Evolutionary conservation across 495 filamentous ascomycete genomes (phyloP).

Genomic region (Saxispiralis lemnorum): DNA sequence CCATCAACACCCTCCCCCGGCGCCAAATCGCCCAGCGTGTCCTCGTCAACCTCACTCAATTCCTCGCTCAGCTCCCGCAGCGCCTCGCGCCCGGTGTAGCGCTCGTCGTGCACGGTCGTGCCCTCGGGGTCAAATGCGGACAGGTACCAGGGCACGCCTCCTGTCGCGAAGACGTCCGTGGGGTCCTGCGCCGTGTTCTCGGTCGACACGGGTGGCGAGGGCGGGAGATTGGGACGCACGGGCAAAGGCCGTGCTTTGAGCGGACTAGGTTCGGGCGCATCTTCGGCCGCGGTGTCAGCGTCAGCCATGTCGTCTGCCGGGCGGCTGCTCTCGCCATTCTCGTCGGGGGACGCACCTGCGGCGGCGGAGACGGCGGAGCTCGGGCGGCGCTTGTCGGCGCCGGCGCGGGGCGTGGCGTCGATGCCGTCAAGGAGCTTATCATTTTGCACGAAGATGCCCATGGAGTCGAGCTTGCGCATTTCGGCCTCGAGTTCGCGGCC

Average conservation of each 20-base stretch:
- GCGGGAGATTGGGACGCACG: background rate
- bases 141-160: slow-evolving; percentile 80
- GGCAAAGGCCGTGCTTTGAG: background rate
- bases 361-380: slow-evolving; percentile 9
- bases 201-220: slow-evolving; percentile 8
- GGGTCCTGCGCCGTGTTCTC: slow-evolving; percentile 31
- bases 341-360: slow-evolving; percentile 11
- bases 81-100: slow-evolving; percentile 59
- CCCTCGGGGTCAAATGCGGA: slow-evolving; percentile 62
- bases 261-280: slow-evolving; percentile 4
- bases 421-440: background rate
- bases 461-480: slow-evolving; percentile 51
- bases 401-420: no score
- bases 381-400: slow-evolving; percentile 3
- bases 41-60: slow-evolving; percentile 74
- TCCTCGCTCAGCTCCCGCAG: slow-evolving; percentile 69
- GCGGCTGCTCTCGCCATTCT: background rate
- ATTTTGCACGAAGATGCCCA: slow-evolving; percentile 30
- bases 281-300: slow-evolving; percentile 14
- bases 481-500: slow-evolving; percentile 50
- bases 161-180: slow-evolving; percentile 41
- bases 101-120: slow-evolving; percentile 57
- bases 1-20: slow-evolving; percentile 1
- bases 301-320: slow-evolving; percentile 8
- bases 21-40: slow-evolving; percentile 51